A percentile compares a stretch with the other conserved stretches of the same genome.
Evolutionary conservation across 495 filamentous ascomycete species (phyloP).

Genomic region (Neohortaea acidophila): DNA sequence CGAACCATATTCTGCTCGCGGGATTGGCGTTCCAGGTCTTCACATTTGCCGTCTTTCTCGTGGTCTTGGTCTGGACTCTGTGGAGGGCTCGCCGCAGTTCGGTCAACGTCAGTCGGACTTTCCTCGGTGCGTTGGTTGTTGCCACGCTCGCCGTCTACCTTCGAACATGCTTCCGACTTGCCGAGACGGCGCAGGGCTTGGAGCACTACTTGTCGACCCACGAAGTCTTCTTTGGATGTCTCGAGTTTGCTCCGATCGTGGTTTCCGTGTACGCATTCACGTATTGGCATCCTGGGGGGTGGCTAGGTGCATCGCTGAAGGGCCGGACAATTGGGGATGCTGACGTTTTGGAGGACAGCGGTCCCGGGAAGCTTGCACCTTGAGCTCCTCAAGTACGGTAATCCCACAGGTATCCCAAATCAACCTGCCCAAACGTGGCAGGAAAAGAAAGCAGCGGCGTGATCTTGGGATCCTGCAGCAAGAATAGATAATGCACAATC

Average conservation of each 20-base stretch:
- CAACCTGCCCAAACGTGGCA: conserved; percentile 1
- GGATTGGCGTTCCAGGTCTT: conserved; percentile 37
- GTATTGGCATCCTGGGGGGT: conserved; percentile 31
- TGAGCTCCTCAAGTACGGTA: too few relatives aligned
- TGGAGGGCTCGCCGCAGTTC: conserved; percentile 1
- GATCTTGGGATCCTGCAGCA: neutral
- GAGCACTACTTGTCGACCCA: conserved; percentile 29
- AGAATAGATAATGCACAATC: conserved; percentile 2
- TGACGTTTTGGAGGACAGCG: too few relatives aligned
- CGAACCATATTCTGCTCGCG: conserved; percentile 37
- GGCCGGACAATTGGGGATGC: too few relatives aligned
- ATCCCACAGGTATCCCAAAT: neutral
- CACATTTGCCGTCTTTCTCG: conserved; percentile 34
- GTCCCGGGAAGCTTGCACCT: too few relatives aligned
- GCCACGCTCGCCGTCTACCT: conserved; percentile 37
- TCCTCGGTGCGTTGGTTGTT: conserved; percentile 27
- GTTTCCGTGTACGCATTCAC: conserved; percentile 31
- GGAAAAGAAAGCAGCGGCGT: conserved; percentile 1
- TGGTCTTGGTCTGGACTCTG: conserved; percentile 20
- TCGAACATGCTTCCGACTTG: conserved; percentile 38
- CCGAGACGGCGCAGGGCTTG: conserved; percentile 39
- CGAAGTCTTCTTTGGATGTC: conserved; percentile 37
- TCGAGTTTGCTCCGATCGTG: conserved; percentile 40
- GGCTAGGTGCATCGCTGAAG: neutral
- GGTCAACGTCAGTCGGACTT: conserved; percentile 9